phyloP scores from a whole-genome alignment of 352 stramenopile genomes.

The Globisporangium apiculatum region DNA sequence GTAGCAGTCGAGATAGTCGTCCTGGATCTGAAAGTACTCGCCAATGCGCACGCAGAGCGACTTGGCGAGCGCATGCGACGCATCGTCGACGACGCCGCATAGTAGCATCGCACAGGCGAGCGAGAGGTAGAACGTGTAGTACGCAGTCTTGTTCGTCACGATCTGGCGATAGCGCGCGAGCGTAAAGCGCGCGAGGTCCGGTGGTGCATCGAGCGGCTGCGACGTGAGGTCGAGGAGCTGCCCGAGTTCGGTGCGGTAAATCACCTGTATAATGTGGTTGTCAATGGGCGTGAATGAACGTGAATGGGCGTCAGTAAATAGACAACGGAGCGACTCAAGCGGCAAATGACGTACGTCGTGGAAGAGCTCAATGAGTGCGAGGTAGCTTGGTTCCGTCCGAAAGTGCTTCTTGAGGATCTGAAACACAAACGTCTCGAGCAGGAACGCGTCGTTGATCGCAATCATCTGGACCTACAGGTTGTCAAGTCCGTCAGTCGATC shows the following conservation, averaged over 20 bases:
- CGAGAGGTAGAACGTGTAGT: slow-evolving; percentile 99
- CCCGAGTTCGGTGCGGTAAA: slow-evolving; percentile 95
- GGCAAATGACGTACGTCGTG: slow-evolving; percentile 46
- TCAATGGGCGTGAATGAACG: too few relatives aligned
- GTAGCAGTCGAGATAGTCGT: slow-evolving; percentile 99
- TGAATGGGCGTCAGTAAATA: too few relatives aligned
- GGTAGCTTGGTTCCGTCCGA: slow-evolving; percentile 76
- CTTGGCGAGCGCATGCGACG: slow-evolving; percentile 79
- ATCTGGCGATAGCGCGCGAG: slow-evolving; percentile 90
- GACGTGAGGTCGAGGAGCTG: slow-evolving; percentile 91
- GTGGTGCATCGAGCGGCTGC: slow-evolving; percentile 71
- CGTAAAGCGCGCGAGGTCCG: slow-evolving; percentile 91
- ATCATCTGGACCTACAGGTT: slow-evolving; percentile 80
- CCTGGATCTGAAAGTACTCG: slow-evolving; percentile 99
- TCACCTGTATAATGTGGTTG: slow-evolving; percentile 55
- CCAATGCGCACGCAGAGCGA: slow-evolving; percentile 96
- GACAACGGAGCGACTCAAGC: too few relatives aligned
- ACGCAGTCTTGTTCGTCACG: slow-evolving; percentile 98
- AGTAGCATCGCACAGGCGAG: slow-evolving; percentile 89
- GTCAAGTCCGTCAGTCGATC: not conserved
- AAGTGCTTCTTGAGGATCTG: slow-evolving; percentile 88
- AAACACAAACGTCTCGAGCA: slow-evolving; percentile 93
- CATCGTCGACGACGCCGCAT: slow-evolving; percentile 73
- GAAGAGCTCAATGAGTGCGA: slow-evolving; percentile 96
- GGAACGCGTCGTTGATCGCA: slow-evolving; percentile 96